A percentile compares a stretch with the other conserved stretches of the same genome.
phyloP scores from a whole-genome alignment of 306 rosid genomes.

The Citrullus colocynthis region DNA sequence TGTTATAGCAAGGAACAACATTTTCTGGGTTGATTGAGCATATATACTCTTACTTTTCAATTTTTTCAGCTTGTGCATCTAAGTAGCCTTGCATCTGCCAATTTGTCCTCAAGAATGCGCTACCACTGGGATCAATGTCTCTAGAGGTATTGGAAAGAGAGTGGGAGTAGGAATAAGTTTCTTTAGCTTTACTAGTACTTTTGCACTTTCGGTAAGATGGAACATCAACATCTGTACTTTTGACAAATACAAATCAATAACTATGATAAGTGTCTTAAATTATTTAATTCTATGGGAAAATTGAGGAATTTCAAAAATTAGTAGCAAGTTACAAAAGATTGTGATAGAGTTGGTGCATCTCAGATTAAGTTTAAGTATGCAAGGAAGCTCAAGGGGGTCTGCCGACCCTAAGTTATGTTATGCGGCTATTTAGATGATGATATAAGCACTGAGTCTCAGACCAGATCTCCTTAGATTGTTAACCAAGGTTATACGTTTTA shows the following conservation, averaged over 20 bases:
- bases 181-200: constrained; percentile 39
- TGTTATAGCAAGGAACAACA: background rate
- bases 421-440: background rate
- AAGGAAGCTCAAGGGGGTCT: background rate
- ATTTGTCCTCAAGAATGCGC: constrained; percentile 60
- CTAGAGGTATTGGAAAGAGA: constrained; percentile 29
- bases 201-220: constrained; percentile 37
- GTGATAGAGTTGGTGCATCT: background rate
- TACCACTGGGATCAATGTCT: constrained; percentile 43
- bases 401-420: background rate
- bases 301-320: background rate
- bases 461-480: background rate
- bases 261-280: background rate
- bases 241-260: background rate
- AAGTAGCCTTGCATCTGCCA: constrained; percentile 92
- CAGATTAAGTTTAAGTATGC: background rate
- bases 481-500: background rate
- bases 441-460: background rate
- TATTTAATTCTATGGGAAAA: background rate
- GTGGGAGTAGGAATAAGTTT: constrained; percentile 39
- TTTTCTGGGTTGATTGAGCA: background rate
- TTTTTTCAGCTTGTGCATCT: constrained; percentile 82
- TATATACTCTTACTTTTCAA: constrained; percentile 45
- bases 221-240: constrained; percentile 53
- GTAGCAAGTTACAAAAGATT: background rate